These are phyloP conservation scores for Peronosclerospora sorghi DNA, from an alignment of 352 stramenopile genomes.

Conservation along the genomic window DNA sequence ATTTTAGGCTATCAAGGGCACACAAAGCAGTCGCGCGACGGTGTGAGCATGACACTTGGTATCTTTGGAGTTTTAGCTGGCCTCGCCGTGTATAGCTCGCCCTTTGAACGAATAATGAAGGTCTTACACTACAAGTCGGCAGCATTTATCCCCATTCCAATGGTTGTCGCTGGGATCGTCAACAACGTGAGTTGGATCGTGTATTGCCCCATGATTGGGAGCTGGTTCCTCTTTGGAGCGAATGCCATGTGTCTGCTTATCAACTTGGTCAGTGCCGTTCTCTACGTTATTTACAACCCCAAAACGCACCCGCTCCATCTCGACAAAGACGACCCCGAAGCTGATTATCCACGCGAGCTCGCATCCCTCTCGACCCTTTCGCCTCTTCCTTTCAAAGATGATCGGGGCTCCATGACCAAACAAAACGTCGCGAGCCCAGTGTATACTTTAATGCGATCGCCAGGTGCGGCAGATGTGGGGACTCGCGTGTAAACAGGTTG, in stretches of 20 bases:
- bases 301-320: constrained; percentile 22
- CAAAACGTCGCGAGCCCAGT: no score
- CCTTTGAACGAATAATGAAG: constrained; percentile 23
- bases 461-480: no score
- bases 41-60: constrained; percentile 17
- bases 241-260: constrained; percentile 20
- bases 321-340: constrained; percentile 11
- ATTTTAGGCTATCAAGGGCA: constrained; percentile 11
- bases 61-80: constrained; percentile 18
- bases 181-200: constrained; percentile 31
- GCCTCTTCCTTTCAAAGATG: no score
- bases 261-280: constrained; percentile 10
- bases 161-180: constrained; percentile 16
- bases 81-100: constrained; percentile 25
- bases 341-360: no score
- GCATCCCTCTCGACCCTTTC: no score
- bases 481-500: no score
- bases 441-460: no score
- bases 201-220: constrained; percentile 22
- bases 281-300: constrained; percentile 23
- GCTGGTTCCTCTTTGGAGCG: constrained; percentile 25
- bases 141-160: constrained; percentile 25
- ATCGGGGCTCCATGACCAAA: no score
- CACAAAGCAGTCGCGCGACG: constrained; percentile 23
- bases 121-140: constrained; percentile 26